Conservation (phyloP, 1,284 basidiomycete genomes). For the Cutaneotrichosporon spelunceum region DNA sequence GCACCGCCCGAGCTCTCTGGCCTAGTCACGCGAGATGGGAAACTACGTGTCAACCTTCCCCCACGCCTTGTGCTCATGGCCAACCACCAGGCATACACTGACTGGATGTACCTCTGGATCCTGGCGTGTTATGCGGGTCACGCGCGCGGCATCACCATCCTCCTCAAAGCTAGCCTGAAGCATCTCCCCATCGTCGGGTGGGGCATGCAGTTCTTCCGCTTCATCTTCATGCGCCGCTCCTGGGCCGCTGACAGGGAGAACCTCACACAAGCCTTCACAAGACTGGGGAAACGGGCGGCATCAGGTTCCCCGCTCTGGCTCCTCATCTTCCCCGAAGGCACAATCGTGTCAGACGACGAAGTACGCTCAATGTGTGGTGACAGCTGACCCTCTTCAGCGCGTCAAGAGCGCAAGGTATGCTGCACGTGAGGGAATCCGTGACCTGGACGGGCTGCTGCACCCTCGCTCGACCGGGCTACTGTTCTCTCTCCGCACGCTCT, state of each 20-base stretch:
- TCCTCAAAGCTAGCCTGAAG: conserved; percentile 82
- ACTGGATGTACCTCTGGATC: conserved; percentile 86
- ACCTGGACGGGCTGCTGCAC: conserved; percentile 73
- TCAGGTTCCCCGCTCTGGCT: conserved; percentile 69
- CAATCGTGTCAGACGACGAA: conserved; percentile 73
- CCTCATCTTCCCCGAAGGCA: conserved; percentile 89
- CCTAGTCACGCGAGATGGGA: conserved; percentile 57
- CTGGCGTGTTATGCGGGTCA: conserved; percentile 71
- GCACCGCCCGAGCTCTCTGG: conserved; percentile 32
- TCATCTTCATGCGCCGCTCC: conserved; percentile 81
- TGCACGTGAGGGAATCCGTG: conserved; percentile 52
- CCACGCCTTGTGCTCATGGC: conserved; percentile 71
- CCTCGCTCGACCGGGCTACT: conserved; percentile 88
- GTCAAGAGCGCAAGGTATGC: conserved; percentile 74
- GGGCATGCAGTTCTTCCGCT: conserved; percentile 71
- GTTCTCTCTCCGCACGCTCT: conserved; percentile 75
- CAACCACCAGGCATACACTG: conserved; percentile 83
- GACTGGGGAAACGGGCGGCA: conserved; percentile 57
- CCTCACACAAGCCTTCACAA: conserved; percentile 51
- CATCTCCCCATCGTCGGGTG: conserved; percentile 85
- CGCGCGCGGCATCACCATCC: conserved; percentile 69
- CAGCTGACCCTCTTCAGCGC: conserved; percentile 53
- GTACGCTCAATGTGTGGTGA: neutral
- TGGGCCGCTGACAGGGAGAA: conserved; percentile 76
- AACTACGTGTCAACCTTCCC: conserved; percentile 62